phyloP scores from a whole-genome alignment of 2,329 filamentous ascomycete species.

The Corniculantispora saksenae region DNA sequence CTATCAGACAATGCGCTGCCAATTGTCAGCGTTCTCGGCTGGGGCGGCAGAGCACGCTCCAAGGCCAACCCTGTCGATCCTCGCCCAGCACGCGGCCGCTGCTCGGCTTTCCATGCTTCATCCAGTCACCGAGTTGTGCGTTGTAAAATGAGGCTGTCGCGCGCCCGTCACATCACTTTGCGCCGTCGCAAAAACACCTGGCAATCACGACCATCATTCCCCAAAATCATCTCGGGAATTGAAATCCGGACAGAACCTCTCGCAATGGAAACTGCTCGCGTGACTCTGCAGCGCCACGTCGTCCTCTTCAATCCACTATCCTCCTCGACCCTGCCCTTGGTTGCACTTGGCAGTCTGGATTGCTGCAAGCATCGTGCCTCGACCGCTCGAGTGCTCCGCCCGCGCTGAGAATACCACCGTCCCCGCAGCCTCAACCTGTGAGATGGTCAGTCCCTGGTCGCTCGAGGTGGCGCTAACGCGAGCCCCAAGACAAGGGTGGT shows the following conservation, averaged over 20 bases:
- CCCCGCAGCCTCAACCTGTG: not conserved
- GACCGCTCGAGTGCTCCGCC: not conserved
- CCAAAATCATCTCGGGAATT: not conserved
- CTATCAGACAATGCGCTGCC: not conserved
- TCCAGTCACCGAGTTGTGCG: slow-evolving; percentile 6
- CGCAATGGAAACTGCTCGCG: slow-evolving; percentile 19
- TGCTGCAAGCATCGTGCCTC: slow-evolving; percentile 11
- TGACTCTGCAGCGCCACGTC: slow-evolving; percentile 13
- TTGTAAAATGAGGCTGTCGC: not conserved
- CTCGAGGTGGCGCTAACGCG: not conserved
- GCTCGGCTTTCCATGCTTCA: slow-evolving; percentile 3
- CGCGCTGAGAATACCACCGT: not conserved
- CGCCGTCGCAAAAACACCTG: not conserved
- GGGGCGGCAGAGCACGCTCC: not conserved
- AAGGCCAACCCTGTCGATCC: not conserved
- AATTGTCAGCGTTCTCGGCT: not conserved
- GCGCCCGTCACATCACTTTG: not conserved
- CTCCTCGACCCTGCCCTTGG: not conserved
- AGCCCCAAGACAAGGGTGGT: not conserved
- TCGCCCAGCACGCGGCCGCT: not conserved
- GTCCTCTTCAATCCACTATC: not conserved
- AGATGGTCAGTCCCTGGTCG: not conserved
- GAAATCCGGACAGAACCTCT: not conserved
- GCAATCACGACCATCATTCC: not conserved
- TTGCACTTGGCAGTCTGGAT: slow-evolving; percentile 7